Base-by-base conservation (phyloP, 2,329 filamentous ascomycete genomes). In the Aspergillus vadensis region DNA sequence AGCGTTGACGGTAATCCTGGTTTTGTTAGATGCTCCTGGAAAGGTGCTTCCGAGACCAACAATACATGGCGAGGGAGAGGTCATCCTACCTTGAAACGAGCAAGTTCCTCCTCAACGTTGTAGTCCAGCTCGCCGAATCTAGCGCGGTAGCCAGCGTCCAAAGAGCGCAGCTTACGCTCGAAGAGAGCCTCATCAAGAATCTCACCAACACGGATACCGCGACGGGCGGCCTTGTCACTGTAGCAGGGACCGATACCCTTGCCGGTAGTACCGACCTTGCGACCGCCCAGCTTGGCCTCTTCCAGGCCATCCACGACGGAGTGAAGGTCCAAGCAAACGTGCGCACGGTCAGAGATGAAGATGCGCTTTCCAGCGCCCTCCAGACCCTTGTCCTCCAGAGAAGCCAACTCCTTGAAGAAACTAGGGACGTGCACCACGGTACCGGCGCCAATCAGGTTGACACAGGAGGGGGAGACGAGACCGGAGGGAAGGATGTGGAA, bases 201-300 rank as follows among this genome's bases (percentile, higher is more conserved):
- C 65, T 87, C 85, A 39, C 82, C 82, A 58, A 88, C 78, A 57
- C 83, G 83, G 38, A 88, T 79, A 65, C 86, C 86, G 44, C 81
- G 81, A 60, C 86, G 78, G 5, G 84, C 81, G 63, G 85, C 85
- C 76, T 88, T 88, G 68, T 84, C 84, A 69, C 83, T 85, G 76
- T 88, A 88, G 63, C 84, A 84, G 69, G 86, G 86, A 48, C 83
- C 80, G 61, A 82, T 81, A 47, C 80, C 80, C 68, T 82, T 81
- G 32, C 79, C 77, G 3, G 80, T 82, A 12, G 80, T 82, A 36
- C 80, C 80, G 43, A 82, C 79, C 70, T 81, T 79, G 63, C 77
- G 75, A 36, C 74, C 77, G 60, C 77, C 78, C 41, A 78, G 70
- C 57, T 70, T 74, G 51, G 78, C 76, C 68, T 82, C 80, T 63